Evolutionary conservation across 305 asterid genomes (phyloP), one percentile per base, ranked within the genome.

Genomic region (Fraxinus floribunda): DNA sequence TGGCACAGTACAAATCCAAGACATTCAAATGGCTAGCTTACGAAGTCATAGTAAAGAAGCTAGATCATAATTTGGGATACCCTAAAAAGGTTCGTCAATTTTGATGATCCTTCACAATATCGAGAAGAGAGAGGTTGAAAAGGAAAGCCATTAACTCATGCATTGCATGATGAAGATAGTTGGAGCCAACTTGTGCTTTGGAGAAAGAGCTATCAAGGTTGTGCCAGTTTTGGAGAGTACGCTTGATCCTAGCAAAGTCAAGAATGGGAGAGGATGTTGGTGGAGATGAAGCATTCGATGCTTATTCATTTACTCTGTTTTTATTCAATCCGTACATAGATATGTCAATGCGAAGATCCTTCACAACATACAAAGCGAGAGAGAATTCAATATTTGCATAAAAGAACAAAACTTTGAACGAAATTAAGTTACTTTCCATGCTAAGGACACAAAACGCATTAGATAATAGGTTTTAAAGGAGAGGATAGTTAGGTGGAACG

Each of bases 61-160:
- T 46, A 13, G 1, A 46, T 46, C 55, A 44, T 44, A 44, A 44
- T 44, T 5, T 13, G 6, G 57, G 57, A 46, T 46, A 46, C 57
- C 18, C 57, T 46, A 46, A 46, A 46, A 46, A 46, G 57, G 57
- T 46, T 13, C 6, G 57, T 46, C 57, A 5, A 46, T 46, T 46
- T 46, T 46, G 57, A 46, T 46, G 57, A 46, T 46, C 57, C 57
- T 46, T 46, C 57, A 46, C 57, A 46, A 13, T 46, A 1, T 44
- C 15, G 18, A 44, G 15, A 83, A 80, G 80, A 30, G 80, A 26
- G 15, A 60, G 81, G 18, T 79, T 20, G 41, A 49, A 79, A 83
- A 82, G 71, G 78, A 78, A 84, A 72, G 72, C 76, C 22, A 5
- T 62, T 87, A 34, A 52, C 64, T 16, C 64, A 52, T 52, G 64